These are phyloP conservation scores for Xylariales sp. DNA, from an alignment of 2,329 filamentous ascomycete genomes.

Conservation along the genomic window DNA sequence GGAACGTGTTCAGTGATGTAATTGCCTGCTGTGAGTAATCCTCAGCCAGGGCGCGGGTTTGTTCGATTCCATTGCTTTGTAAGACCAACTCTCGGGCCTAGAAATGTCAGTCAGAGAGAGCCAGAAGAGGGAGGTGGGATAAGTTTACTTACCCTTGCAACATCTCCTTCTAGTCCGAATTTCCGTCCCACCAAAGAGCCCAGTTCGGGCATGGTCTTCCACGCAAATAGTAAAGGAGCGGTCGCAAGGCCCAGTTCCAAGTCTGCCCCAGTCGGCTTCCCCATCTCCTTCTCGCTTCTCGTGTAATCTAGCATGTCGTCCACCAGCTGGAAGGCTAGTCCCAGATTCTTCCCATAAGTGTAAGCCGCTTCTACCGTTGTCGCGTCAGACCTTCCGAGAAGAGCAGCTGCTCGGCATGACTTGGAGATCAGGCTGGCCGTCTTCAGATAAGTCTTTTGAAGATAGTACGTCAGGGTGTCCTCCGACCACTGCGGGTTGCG, in stretches of 20 bases:
- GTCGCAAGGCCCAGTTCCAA: constrained; percentile 90
- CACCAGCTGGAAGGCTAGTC: constrained; percentile 92
- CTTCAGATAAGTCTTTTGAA: constrained; percentile 98
- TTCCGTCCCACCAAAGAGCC: constrained; percentile 88
- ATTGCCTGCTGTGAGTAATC: constrained; percentile 88
- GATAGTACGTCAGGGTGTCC: constrained; percentile 85
- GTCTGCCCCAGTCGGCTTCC: constrained; percentile 93
- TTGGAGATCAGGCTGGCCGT: constrained; percentile 95
- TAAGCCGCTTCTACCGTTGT: constrained; percentile 89
- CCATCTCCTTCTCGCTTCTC: constrained; percentile 74
- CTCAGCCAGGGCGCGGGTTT: constrained; percentile 84
- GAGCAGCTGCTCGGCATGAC: constrained; percentile 82
- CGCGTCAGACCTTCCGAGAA: constrained; percentile 72
- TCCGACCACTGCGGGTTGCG: constrained; percentile 79
- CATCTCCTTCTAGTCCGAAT: constrained; percentile 79
- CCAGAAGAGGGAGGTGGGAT: constrained; percentile 1
- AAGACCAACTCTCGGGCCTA: constrained; percentile 85
- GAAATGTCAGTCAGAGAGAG: neutral
- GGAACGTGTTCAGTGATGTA: constrained; percentile 76
- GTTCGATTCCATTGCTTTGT: constrained; percentile 80
- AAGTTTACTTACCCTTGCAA: constrained; percentile 62
- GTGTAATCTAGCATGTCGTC: constrained; percentile 99
- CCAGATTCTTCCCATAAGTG: constrained; percentile 85
- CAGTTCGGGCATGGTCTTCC: constrained; percentile 81
- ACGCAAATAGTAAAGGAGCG: constrained; percentile 89